Evolutionary conservation across 768 basidiomycete species (phyloP), one percentile per base, ranked within the genome.

Genomic region (Mycena vitilis): DNA sequence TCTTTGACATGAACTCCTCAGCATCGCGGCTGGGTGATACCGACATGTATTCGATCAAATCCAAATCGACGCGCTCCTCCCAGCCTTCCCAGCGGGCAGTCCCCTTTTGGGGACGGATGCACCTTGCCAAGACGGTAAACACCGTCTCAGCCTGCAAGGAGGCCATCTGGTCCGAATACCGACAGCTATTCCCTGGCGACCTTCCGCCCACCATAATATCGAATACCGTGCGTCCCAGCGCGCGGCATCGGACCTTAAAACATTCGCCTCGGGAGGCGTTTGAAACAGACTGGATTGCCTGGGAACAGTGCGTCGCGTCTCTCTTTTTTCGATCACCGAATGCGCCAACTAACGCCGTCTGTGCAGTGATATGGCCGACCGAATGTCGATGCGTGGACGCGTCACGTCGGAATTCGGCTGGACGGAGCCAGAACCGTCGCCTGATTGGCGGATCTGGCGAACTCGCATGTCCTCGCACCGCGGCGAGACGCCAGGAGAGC

Each of bases 331-430:
- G 7, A 11, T 22, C 5, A 18, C 20, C 22, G 38, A 15, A n/a
- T 20, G 36, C n/a, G 13, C 38, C 40, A 22, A 59, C 30, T 2
- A 18, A 15, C 6, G 5, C 18, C 66, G 30, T 30, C 30, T 5
- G 5, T 30, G 23, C 65, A 94, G 92, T 70, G 92, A 94, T 69
- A 94, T 94, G 93, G 81, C 81, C 48, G 90, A 91, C 72, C 89
- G 92, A 15, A 89, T 91, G 51, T 83, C 84, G 55, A 86, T 92
- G 81, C 86, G 89, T 44, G 80, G 80, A 18, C 78, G 79, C 55
- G 78, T 92, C 36, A 77, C 78, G 53, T 77, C 81, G 5, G 81
- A 84, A 60, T 75, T 89, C 36, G 75, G 75, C 18, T 93, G 91
- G 92, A 58, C 73, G 3, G 86, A 86, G 64, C 85, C 86, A 34